These are phyloP conservation scores for Macaranga tanarius DNA, from an alignment of 441 rosid genomes.

Conservation along the genomic window DNA sequence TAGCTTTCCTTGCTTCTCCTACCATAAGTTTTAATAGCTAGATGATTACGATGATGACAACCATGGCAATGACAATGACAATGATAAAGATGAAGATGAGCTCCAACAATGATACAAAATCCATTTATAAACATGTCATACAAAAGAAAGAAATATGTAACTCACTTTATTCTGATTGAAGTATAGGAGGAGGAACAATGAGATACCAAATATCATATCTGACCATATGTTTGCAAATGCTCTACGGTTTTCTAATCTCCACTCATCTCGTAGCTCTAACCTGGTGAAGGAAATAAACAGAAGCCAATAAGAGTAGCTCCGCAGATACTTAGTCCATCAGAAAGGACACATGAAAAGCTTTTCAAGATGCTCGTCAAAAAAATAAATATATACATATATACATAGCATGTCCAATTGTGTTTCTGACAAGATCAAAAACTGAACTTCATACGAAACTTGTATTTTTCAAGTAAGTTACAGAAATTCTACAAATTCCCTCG, in stretches of 20 bases:
- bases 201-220: conserved; percentile 83
- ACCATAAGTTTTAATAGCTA: not conserved
- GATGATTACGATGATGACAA: not conserved
- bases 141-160: conserved; percentile 16
- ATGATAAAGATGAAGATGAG: not conserved
- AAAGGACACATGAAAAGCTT: not conserved
- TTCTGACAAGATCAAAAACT: not conserved
- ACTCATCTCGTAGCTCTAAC: conserved; percentile 81
- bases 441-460: not conserved
- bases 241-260: conserved; percentile 82
- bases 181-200: conserved; percentile 69
- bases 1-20: not conserved
- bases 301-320: conserved; percentile 11
- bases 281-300: conserved; percentile 43
- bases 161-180: conserved; percentile 88
- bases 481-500: not conserved
- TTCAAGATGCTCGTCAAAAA: not conserved
- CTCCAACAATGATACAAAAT: not conserved
- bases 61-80: not conserved
- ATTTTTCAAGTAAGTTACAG: not conserved
- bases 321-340: not conserved
- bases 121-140: conserved; percentile 3
- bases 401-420: not conserved
- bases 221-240: conserved; percentile 97
- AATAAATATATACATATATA: not conserved